Base-by-base conservation (phyloP, 73 alveolate species). In the Paramecium tetraurelia region DNA sequence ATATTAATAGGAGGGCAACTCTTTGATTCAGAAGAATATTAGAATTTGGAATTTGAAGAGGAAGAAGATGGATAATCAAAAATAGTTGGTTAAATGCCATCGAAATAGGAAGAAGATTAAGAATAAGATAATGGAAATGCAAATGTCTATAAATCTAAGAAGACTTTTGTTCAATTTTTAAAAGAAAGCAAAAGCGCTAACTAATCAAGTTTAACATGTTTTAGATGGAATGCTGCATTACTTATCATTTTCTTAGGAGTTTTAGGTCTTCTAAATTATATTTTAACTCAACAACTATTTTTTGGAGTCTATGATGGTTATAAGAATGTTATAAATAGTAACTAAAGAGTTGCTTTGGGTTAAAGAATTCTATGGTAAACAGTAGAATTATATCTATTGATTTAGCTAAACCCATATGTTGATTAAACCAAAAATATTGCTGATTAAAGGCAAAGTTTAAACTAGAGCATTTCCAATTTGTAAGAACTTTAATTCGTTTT, bases 51-150 rank as follows among this genome's bases (percentile, higher is more conserved):
- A 11, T 18, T 33, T n/a, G 86, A 86, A 24, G 93, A 72, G 20
- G 93, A 86, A 59, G 87, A 86, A 24, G 93, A 86, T 35, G 69
- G 59, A 22, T 68, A 86, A 86, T 86, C 46, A 0, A 72, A 72
- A 21, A 72, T 72, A 18, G 59, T 33, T 4, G 86, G 86, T 9
- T 22, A 40, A 72, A n/a, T 9, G 36, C 59, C 59, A 29, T 36
- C 18, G 16, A 31, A 72, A 68, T 68, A 86, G 24, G 93, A 86
- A 57, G 93, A 86, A 24, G 93, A 86, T 48, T 59, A 86, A 59
- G 93, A 86, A 63, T 29, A 58, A 38, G 85, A 86, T 9, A 53
- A 53, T 59, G 93, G 85, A 7, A 58, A 77, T 86, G 85, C 88
- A 27, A 86, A 86, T 86, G 72, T 86, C 10, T 86, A 41, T 22